These are phyloP conservation scores for Inga leiocalycina DNA, from an alignment of 306 rosid species.

Conservation along the genomic window DNA sequence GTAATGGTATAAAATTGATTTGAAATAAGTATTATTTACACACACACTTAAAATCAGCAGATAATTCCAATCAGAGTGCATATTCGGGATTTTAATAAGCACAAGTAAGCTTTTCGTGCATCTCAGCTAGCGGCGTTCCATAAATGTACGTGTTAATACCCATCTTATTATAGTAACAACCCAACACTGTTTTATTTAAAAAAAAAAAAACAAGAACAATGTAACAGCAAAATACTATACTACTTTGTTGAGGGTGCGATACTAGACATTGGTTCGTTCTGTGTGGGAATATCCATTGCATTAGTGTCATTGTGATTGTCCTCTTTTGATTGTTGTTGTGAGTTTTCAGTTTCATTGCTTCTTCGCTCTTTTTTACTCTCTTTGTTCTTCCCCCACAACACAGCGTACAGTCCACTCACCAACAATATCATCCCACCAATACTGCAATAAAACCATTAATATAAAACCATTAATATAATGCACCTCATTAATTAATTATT, in stretches of 20 bases:
- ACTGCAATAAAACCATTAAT: not conserved
- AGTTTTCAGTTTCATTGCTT: slow-evolving; percentile 21
- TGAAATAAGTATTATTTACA: not conserved
- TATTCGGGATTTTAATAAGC: not conserved
- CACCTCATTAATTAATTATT: too few species aligned
- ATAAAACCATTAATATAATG: not conserved
- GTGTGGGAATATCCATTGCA: slow-evolving; percentile 52
- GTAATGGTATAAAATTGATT: not conserved
- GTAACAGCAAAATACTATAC: not conserved
- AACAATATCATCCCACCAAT: not conserved
- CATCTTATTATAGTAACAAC: not conserved
- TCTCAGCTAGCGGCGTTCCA: not conserved
- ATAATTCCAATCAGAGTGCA: not conserved
- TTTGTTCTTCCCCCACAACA: not conserved
- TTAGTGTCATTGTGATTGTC: slow-evolving; percentile 21
- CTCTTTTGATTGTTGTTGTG: slow-evolving; percentile 45
- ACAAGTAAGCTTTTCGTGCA: not conserved
- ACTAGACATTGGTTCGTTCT: not conserved
- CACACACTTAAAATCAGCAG: not conserved
- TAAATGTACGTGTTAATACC: not conserved
- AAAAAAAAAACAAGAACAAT: not conserved
- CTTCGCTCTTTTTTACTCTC: slow-evolving; percentile 1
- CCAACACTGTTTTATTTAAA: not conserved
- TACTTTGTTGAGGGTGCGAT: not conserved
- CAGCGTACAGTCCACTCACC: slow-evolving; percentile 67